Conservation (phyloP, 164 flowering plant genomes). For the Aristolochia californica region DNA sequence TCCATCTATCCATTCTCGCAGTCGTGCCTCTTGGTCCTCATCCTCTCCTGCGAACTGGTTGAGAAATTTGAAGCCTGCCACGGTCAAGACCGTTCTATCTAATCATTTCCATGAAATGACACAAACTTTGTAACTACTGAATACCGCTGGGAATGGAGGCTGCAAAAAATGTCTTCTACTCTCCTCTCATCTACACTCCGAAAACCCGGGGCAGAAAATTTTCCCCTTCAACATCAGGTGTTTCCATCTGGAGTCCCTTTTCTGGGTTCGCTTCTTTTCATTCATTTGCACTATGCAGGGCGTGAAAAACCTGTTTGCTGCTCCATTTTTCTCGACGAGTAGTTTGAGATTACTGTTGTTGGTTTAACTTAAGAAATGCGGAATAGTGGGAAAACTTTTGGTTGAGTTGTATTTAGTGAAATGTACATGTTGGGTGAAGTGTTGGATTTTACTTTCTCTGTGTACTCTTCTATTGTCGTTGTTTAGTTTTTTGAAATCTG, state of each 20-base stretch:
- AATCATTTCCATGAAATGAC: too few relatives aligned
- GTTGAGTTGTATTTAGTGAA: not conserved
- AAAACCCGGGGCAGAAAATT: slow-evolving; percentile 24
- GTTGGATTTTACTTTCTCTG: not conserved
- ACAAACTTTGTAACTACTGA: not conserved
- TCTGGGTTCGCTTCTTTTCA: not conserved
- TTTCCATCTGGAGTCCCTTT: not conserved
- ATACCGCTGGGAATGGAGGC: slow-evolving; percentile 30
- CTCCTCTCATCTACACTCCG: slow-evolving; percentile 26
- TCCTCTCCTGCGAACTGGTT: too few relatives aligned
- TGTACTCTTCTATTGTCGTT: not conserved
- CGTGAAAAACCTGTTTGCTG: too few relatives aligned
- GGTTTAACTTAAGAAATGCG: not conserved
- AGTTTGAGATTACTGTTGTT: not conserved
- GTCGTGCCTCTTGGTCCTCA: too few relatives aligned
- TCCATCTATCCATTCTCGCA: too few relatives aligned
- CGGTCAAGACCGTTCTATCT: too few relatives aligned
- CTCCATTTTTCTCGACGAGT: not conserved
- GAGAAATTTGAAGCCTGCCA: too few relatives aligned
- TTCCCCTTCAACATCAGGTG: slow-evolving; percentile 29
- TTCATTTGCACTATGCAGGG: not conserved
- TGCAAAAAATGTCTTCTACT: slow-evolving; percentile 28
- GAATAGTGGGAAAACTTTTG: not conserved
- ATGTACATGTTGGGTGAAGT: not conserved
- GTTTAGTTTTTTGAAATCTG: too few relatives aligned